Evolutionary conservation across 169 alveolate species (phyloP), one percentile per base, ranked within the genome.

Genomic region (Amoebophrya sp.): DNA sequence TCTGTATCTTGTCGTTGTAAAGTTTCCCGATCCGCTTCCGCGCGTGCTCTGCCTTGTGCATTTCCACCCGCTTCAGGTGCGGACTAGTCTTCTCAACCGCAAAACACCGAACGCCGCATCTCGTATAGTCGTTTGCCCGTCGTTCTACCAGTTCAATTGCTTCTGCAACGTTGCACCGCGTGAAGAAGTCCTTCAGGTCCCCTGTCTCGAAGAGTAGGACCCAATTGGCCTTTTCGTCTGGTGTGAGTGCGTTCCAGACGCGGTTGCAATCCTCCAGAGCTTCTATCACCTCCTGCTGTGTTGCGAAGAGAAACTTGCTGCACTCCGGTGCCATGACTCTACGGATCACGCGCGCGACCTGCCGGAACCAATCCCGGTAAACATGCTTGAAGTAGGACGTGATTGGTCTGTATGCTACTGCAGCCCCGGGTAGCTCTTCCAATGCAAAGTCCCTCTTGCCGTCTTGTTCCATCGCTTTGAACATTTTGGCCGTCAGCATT

Each of bases 111-210:
- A 66, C 1, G 7, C 83, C 83, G 2, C 35, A 25, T 25, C 35
- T 3, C 83, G 1, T n/a, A 25, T 25, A 25, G 12, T n/a, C 35
- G 10, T 66, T n/a, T 12, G 18, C 35, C 32, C 83, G 83, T 25
- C 32, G 83, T 1, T n/a, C 32, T 18, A 66, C 18, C 83, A 25
- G 2, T 1, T 66, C 35, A 25, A 66, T 66, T 7, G 83, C 83
- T 3, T 7, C 83, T 3, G 39, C 38, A 2, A 25, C 18, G 83
- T n/a, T 25, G 35, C 83, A 66, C 32, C 18, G 1, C 83, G 83
- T 66, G 83, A 66, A 66, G 83, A 66, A 66, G 18, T 66, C 83
- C 83, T 66, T 66, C 32, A 66, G 32, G 83, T 66, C 83, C 10
- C 83, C 83, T 3, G 83, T 66, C 10, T 12, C 83, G 35, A 25